Base-by-base conservation (phyloP, 306 rosid genomes). In the Comarum palustre region DNA sequence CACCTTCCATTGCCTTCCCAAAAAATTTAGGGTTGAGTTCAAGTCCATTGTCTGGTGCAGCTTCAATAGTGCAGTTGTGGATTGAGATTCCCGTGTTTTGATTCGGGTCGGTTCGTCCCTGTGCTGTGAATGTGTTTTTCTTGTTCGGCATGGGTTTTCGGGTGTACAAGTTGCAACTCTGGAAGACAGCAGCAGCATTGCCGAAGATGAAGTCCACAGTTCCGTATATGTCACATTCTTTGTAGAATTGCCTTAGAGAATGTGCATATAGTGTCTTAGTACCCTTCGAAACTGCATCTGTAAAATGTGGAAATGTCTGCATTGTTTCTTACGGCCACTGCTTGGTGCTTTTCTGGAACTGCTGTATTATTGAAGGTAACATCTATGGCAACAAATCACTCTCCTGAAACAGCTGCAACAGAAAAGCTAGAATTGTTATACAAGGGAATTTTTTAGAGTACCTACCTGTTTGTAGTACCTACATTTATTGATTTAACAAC, bases 241-340 rank as follows among this genome's bases (percentile, higher is more conserved):
- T 77, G n/a, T 89, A 92, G 92, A 92, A 89, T 27, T 92, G 97
- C 34, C 90, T 68, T 17, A 84, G 67, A 54, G 97, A 89, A 79
- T 92, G 97, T 0, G 48, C 90, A 46, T 92, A 92, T 34, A 92
- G 92, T 92, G 84, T 92, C 97, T 75, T 92, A 94, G 41, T 92
- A 92, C 25, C 92, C 97, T 67, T 92, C 96, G 11, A 92, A 86
- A 10, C 97, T 90, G 78, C 97, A 92, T 0, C 90, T 82, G 60
- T 85, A 90, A 86, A 92, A 92, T 15, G 87, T 81, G 20, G 96
- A 92, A 77, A 85, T 86, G 55, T 90, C 96, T 0, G 97, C 96
- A 11, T 85, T 86, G 85, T 80, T 92, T 59, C 93, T 68, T 4
- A 92, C 63, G 5, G 97, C 97, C 25, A 92, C 97, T 29, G n/a